These are phyloP conservation scores for Puccinia novopanici DNA, from an alignment of 1,284 basidiomycete species.

Conservation along the genomic window DNA sequence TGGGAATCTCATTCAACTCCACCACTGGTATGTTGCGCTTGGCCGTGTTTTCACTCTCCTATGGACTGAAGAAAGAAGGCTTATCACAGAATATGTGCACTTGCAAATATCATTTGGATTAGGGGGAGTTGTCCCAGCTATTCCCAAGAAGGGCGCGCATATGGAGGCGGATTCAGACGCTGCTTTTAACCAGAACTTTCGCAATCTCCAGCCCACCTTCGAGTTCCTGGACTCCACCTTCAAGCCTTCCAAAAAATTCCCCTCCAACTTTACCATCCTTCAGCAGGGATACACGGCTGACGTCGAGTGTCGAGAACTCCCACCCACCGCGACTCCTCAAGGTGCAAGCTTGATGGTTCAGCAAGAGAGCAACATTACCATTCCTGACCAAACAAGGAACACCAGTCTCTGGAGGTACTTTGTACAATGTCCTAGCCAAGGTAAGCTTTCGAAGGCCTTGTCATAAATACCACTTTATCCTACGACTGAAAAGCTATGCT, in stretches of 20 bases:
- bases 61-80: too few relatives aligned
- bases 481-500: background rate
- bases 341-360: background rate
- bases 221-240: constrained; percentile 4
- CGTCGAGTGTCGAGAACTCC: background rate
- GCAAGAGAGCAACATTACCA: background rate
- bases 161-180: background rate
- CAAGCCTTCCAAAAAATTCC: constrained; percentile 25
- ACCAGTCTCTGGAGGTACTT: constrained; percentile 20
- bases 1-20: constrained; percentile 33
- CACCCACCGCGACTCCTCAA: background rate
- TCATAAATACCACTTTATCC: background rate
- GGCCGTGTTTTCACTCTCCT: background rate
- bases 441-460: background rate
- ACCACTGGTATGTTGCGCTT: constrained; percentile 11
- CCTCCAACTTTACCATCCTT: constrained; percentile 39
- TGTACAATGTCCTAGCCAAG: constrained; percentile 22
- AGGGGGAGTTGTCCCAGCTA: constrained; percentile 9
- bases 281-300: constrained; percentile 43
- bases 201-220: background rate
- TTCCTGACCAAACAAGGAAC: constrained; percentile 19
- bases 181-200: background rate
- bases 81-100: background rate
- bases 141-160: background rate
- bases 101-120: background rate